phyloP scores from a whole-genome alignment of 805 yeast genomes.

The Myxozyma nipponensis region DNA sequence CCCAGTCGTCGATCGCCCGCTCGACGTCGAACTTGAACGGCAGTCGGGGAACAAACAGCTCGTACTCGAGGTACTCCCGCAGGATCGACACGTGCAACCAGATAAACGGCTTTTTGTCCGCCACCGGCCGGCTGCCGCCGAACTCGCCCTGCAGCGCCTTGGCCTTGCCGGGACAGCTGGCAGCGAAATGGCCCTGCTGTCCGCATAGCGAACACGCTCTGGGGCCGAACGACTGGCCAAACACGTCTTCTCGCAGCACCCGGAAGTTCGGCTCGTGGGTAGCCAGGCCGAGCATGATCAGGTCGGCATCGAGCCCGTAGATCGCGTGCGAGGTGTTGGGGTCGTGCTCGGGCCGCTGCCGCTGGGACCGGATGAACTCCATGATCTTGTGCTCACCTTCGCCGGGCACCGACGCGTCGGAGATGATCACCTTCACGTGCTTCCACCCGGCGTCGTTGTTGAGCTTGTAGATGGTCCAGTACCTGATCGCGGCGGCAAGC shows the following conservation, averaged over 20 bases:
- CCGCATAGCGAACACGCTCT: constrained; percentile 57
- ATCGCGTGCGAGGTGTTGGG: constrained; percentile 96
- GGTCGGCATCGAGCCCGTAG: constrained; percentile 96
- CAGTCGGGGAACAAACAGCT: constrained; percentile 64
- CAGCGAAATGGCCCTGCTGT: constrained; percentile 22
- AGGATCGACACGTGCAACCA: constrained; percentile 89
- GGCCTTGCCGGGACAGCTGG: constrained; percentile 24
- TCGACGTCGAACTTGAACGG: constrained; percentile 81
- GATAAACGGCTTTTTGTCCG: constrained; percentile 71
- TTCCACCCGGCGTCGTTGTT: constrained; percentile 93
- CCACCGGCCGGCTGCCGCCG: constrained; percentile 33
- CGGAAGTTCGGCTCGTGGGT: constrained; percentile 97
- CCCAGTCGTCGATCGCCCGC: constrained; percentile 98
- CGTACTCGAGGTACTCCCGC: constrained; percentile 83
- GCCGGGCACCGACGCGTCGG: constrained; percentile 97
- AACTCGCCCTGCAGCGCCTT: constrained; percentile 44
- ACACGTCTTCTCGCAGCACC: constrained; percentile 93
- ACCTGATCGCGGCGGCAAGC: constrained; percentile 73
- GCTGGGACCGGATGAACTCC: constrained; percentile 89
- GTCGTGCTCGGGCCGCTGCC: constrained; percentile 79
- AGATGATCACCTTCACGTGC: constrained; percentile 76
- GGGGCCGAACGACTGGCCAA: constrained; percentile 66
- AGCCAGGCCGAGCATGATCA: constrained; percentile 91
- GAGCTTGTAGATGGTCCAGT: constrained; percentile 89
- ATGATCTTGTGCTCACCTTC: constrained; percentile 99